phyloP scores from a whole-genome alignment of 352 stramenopile genomes.

The Pythium brachiatum region DNA sequence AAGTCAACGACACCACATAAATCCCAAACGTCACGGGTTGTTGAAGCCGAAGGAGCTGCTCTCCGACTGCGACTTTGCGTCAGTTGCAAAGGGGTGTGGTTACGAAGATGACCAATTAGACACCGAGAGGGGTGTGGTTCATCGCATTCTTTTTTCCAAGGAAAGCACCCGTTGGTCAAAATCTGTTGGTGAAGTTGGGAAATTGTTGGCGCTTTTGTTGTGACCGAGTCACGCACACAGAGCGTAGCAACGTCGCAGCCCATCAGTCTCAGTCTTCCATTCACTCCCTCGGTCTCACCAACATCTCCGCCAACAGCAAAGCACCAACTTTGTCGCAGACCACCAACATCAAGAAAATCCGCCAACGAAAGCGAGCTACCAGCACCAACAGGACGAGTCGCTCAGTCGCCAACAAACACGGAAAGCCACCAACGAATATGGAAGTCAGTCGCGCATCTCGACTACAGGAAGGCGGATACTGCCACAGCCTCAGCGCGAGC shows the following conservation, averaged over 20 bases:
- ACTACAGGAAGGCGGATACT: background rate
- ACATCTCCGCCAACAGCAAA: too few relatives aligned
- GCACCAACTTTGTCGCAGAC: background rate
- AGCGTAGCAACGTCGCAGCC: conserved; percentile 1
- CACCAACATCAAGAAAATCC: background rate
- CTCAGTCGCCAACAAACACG: background rate
- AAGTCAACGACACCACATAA: background rate
- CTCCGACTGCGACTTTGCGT: background rate
- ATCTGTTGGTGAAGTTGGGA: conserved; percentile 3
- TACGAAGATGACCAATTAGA: conserved; percentile 7
- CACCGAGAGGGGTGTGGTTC: background rate
- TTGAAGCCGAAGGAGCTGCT: conserved; percentile 12
- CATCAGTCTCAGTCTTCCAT: conserved; percentile 2
- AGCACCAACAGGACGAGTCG: background rate
- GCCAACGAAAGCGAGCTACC: background rate
- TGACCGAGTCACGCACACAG: background rate
- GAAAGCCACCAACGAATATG: background rate
- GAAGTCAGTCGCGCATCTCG: background rate
- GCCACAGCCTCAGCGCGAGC: background rate
- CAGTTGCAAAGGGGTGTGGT: conserved; percentile 11
- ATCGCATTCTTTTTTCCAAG: conserved; percentile 3
- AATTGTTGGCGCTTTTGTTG: conserved; percentile 1
- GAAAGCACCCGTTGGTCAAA: conserved; percentile 8
- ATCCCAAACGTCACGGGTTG: conserved; percentile 3
- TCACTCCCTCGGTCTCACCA: background rate